Percentiles rank a stretch among this genome's conserved stretches.
phyloP scores from a whole-genome alignment of 1,139 yeast genomes.

The Sugiyamaella neomexicana region DNA sequence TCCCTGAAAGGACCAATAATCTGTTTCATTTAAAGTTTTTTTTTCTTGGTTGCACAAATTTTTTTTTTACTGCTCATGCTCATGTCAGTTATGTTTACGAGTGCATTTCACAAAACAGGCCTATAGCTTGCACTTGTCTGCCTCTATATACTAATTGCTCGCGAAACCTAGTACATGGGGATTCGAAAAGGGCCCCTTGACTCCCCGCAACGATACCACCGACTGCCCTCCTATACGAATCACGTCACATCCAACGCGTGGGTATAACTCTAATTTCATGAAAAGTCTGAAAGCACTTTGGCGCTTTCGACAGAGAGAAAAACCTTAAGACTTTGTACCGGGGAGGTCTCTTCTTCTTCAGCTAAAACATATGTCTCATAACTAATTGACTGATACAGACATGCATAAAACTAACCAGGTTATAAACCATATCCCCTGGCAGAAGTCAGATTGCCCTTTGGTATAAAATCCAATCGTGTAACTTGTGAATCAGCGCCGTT shows the following conservation, averaged over 20 bases:
- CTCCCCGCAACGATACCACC: too few species aligned
- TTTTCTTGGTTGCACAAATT: too few species aligned
- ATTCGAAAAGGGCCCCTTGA: not conserved
- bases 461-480: not conserved
- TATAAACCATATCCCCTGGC: not conserved
- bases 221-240: too few species aligned
- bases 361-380: conserved; percentile 3
- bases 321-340: not conserved
- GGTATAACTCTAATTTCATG: not conserved
- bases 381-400: conserved; percentile 12
- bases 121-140: not conserved
- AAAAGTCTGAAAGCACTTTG: not conserved
- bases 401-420: conserved; percentile 7
- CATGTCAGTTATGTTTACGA: too few species aligned
- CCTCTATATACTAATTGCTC: not conserved
- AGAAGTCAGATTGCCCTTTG: not conserved
- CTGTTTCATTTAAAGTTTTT: not conserved
- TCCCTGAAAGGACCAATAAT: not conserved
- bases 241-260: too few species aligned
- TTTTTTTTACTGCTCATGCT: too few species aligned
- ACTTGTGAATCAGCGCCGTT: not conserved
- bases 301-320: not conserved
- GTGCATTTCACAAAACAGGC: not conserved
- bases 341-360: not conserved
- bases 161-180: not conserved